phyloP scores from a whole-genome alignment of 164 flowering plant species.

The Magnolia officinalis region DNA sequence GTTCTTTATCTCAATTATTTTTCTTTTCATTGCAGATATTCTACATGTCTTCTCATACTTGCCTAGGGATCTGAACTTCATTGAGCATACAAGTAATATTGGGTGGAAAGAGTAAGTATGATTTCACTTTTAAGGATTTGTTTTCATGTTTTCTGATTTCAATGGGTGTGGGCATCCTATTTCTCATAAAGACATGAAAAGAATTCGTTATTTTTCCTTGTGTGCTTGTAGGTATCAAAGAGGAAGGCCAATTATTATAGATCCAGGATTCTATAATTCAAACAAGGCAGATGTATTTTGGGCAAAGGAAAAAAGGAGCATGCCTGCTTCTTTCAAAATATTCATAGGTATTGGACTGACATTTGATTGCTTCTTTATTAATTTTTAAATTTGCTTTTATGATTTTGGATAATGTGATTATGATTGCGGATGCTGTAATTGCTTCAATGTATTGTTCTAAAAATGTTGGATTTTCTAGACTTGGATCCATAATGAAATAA shows the following conservation, averaged over 20 bases:
- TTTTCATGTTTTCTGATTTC: background rate
- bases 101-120: constrained; percentile 91
- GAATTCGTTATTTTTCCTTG: background rate
- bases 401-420: too few relatives aligned
- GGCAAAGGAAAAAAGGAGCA: constrained; percentile 68
- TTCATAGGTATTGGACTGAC: constrained; percentile 46
- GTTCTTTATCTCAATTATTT: background rate
- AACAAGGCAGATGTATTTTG: constrained; percentile 78
- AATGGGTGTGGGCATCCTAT: background rate
- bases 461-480: too few relatives aligned
- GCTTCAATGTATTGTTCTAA: too few relatives aligned
- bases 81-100: constrained; percentile 77
- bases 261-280: constrained; percentile 75
- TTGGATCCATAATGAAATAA: background rate
- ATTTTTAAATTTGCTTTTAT: background rate
- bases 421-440: too few relatives aligned
- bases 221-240: constrained; percentile 49
- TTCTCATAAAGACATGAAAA: background rate
- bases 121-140: constrained; percentile 5
- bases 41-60: constrained; percentile 79
- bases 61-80: constrained; percentile 81
- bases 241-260: constrained; percentile 78
- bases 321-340: constrained; percentile 84
- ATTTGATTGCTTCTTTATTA: background rate
- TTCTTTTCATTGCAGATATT: constrained; percentile 38